phyloP scores from a whole-genome alignment of 1,284 basidiomycete species.

The Phellopilus nigrolimitatus region DNA sequence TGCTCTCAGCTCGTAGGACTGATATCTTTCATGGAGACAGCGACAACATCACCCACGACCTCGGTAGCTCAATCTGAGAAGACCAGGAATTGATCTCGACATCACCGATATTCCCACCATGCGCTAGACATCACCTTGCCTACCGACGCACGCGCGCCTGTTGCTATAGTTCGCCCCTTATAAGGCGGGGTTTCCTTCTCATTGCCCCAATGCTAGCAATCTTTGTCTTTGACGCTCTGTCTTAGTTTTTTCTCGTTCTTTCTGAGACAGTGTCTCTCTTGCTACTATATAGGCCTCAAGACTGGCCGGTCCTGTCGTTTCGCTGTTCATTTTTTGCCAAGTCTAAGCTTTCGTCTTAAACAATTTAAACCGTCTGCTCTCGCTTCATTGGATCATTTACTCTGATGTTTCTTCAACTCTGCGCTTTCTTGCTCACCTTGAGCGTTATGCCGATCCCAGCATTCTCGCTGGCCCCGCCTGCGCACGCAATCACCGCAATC shows the following conservation, averaged over 20 bases:
- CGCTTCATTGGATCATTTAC: slow-evolving; percentile 30
- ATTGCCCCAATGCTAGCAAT: neutral
- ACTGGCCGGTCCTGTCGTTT: slow-evolving; percentile 21
- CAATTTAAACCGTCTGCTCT: slow-evolving; percentile 22
- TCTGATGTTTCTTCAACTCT: slow-evolving; percentile 32
- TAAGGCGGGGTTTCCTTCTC: no score
- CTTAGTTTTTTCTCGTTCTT: slow-evolving; percentile 5
- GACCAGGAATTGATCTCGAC: no score
- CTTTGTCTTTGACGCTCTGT: neutral
- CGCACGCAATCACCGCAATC: slow-evolving; percentile 35
- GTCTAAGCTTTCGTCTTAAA: slow-evolving; percentile 17
- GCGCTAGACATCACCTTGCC: slow-evolving; percentile 20
- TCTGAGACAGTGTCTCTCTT: slow-evolving; percentile 19
- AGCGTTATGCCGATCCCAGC: slow-evolving; percentile 27
- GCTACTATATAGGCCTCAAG: slow-evolving; percentile 15
- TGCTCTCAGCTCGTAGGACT: no score
- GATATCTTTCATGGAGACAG: no score
- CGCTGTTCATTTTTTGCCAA: slow-evolving; percentile 24
- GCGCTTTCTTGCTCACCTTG: slow-evolving; percentile 35
- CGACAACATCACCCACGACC: no score
- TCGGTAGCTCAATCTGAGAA: no score
- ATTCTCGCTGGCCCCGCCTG: slow-evolving; percentile 46
- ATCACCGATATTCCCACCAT: slow-evolving; percentile 1
- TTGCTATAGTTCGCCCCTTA: no score
- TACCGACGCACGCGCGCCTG: no score